Conservation (phyloP, 2,329 filamentous ascomycete species). For the Didymella exigua region DNA sequence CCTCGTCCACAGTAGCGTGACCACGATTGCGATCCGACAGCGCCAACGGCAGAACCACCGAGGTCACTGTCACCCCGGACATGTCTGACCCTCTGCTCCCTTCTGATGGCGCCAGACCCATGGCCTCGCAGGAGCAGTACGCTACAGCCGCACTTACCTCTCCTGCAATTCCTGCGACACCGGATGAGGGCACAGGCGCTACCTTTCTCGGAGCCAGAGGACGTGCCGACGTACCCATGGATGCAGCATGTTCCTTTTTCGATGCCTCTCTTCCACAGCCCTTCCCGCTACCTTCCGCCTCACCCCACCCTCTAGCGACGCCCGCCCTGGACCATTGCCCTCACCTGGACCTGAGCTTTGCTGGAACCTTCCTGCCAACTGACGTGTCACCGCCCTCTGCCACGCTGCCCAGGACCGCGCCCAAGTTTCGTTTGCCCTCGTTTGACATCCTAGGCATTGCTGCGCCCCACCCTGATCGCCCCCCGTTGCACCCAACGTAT, state of each 20-base stretch:
- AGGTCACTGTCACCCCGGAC: constrained; percentile 15
- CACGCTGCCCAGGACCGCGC: constrained; percentile 39
- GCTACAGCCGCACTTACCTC: constrained; percentile 19
- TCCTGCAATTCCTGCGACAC: constrained; percentile 29
- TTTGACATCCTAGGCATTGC: constrained; percentile 60
- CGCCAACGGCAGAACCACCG: constrained; percentile 7
- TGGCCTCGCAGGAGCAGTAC: constrained; percentile 18
- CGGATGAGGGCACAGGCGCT: constrained; percentile 25
- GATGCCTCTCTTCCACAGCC: constrained; percentile 38
- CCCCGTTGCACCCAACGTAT: constrained; percentile 31
- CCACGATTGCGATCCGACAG: constrained; percentile 19
- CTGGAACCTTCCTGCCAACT: constrained; percentile 33
- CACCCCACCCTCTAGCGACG: constrained; percentile 29
- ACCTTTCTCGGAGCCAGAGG: constrained; percentile 21
- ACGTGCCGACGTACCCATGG: constrained; percentile 16
- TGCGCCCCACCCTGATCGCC: constrained; percentile 53
- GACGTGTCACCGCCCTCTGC: constrained; percentile 40
- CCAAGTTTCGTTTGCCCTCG: constrained; percentile 58
- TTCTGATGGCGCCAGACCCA: constrained; percentile 6
- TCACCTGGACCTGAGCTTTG: constrained; percentile 36
- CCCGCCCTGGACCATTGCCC: constrained; percentile 35
- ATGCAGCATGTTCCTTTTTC: constrained; percentile 31
- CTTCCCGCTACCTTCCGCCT: constrained; percentile 36
- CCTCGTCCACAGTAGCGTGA: constrained; percentile 22
- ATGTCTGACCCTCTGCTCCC: constrained; percentile 22